phyloP scores from a whole-genome alignment of 441 rosid species.

The Brassica balearica region DNA sequence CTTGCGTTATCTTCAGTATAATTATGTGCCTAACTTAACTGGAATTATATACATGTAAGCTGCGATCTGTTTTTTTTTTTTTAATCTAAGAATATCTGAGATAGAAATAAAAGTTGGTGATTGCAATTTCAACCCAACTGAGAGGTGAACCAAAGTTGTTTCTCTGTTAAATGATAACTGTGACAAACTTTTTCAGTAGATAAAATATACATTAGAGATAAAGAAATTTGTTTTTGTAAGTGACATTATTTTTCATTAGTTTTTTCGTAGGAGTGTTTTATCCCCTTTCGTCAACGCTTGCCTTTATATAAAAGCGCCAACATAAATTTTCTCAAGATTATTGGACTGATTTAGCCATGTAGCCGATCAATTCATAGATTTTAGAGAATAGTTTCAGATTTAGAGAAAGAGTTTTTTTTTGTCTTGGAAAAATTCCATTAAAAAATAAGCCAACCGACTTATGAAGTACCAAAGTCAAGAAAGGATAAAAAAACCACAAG shows the following conservation, averaged over 20 bases:
- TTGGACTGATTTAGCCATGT: neutral
- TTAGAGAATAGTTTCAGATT: neutral
- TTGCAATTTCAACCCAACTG: neutral
- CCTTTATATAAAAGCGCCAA: neutral
- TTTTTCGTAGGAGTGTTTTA: neutral
- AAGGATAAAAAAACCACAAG: too few relatives aligned
- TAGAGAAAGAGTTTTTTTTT: too few relatives aligned
- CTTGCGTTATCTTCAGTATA: neutral
- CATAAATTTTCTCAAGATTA: neutral
- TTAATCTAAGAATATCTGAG: neutral
- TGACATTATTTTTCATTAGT: neutral
- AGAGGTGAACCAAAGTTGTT: neutral
- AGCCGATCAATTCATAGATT: neutral
- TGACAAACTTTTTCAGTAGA: neutral
- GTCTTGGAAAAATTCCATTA: too few relatives aligned
- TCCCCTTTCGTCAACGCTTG: neutral
- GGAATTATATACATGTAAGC: neutral
- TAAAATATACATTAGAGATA: neutral
- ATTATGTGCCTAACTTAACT: neutral
- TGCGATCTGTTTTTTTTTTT: neutral
- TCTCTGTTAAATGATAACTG: neutral
- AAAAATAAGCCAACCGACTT: too few relatives aligned
- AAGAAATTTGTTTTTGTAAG: neutral
- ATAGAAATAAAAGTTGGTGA: neutral
- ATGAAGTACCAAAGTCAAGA: too few relatives aligned